Percentiles rank a stretch among this genome's conserved stretches.
These are phyloP conservation scores for Chimonanthus praecox DNA, from an alignment of 164 flowering plant species.

Conservation along the genomic window DNA sequence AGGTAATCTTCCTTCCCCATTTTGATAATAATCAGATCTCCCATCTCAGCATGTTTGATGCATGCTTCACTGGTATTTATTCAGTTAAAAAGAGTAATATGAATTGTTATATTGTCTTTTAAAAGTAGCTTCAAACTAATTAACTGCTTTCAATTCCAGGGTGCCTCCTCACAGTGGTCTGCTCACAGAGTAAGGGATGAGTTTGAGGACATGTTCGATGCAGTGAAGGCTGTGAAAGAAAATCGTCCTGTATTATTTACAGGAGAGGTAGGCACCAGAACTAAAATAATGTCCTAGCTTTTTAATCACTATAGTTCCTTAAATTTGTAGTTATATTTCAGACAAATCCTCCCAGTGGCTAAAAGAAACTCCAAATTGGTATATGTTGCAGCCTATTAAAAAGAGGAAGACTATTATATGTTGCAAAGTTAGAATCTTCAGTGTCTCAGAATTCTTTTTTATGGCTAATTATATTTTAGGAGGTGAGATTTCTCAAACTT, in stretches of 20 bases:
- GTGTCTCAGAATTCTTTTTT: no score
- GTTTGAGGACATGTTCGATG: conserved; percentile 53
- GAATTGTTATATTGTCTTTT: background rate
- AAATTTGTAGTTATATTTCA: background rate
- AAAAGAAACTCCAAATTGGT: background rate
- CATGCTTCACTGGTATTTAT: background rate
- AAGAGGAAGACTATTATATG: no score
- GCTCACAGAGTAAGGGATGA: conserved; percentile 70
- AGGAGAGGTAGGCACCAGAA: conserved; percentile 67
- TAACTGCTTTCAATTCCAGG: conserved; percentile 33
- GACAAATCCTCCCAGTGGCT: background rate
- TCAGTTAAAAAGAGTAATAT: background rate
- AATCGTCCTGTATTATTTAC: conserved; percentile 74
- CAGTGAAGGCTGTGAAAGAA: conserved; percentile 68
- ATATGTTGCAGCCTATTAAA: background rate
- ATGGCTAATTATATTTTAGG: no score
- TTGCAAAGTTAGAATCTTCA: no score
- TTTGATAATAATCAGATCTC: background rate
- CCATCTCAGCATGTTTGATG: background rate
- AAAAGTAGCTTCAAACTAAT: conserved; percentile 4
- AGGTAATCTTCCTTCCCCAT: conserved; percentile 37
- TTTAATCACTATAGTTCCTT: background rate
- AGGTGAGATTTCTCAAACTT: no score
- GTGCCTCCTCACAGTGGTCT: conserved; percentile 80
- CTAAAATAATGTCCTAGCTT: background rate